Base-by-base conservation (phyloP, 2,329 filamentous ascomycete species). In the Pseudogymnoascus sp. region DNA sequence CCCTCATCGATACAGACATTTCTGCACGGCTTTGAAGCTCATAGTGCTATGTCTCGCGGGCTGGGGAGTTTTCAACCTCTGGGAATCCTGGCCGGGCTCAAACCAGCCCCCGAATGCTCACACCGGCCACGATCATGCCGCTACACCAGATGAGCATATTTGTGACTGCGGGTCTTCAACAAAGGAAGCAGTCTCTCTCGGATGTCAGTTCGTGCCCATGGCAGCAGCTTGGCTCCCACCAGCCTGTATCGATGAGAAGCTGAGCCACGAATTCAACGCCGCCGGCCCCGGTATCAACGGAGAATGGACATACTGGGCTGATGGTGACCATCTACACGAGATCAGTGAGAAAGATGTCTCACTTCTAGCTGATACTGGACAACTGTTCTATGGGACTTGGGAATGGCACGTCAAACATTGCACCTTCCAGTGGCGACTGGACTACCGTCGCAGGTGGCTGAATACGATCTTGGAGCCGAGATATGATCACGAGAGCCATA, bases 151-250 rank as follows among this genome's bases (percentile, higher is more conserved):
- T 33, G 30, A 33, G 30, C 8, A 9, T 33, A 33, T 33, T 7
- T 75, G 73, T 62, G 63, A 70, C 65, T 76, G 74, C 67, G 74
- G 74, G 36, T 66, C 66, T 11, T 68, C 70, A 3, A 65, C 69
- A 5, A 55, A 58, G 2, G 69, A 75, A 63, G 74, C 74, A 0
- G 36, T 63, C 3, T 6, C 67, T 1, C 62, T 69, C 3, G 64
- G 66, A 16, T 76, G 74, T 67, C 66, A 67, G 25, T 77, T 72
- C 66, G 75, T 75, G 62, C 66, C 70, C 4, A 66, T 76, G 12
- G 67, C 72, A 0, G 67, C 72, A 3, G 68, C 73, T 8, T 76
- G 74, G 74, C 68, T 76, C 1, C 74, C 72, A 3, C 62, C 65
- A 0, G 65, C 72, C 23, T 76, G 75, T 61, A 69, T 67, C 11